phyloP scores from a whole-genome alignment of 805 yeast genomes.

The Candida qinlingensis region DNA sequence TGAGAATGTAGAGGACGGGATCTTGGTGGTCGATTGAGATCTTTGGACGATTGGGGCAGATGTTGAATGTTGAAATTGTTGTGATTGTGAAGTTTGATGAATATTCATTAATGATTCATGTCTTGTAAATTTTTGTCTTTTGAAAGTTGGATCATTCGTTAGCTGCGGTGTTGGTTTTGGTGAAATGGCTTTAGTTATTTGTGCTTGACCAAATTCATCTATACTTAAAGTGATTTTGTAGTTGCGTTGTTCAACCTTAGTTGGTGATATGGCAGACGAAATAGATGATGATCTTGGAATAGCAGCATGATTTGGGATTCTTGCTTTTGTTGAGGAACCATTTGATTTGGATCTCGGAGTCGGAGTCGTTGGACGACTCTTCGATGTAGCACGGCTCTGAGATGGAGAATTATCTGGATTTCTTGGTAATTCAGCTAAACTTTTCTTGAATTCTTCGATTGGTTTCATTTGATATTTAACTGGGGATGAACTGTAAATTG shows the following conservation, averaged over 20 bases:
- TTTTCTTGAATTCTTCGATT: conserved; percentile 14
- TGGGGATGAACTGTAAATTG: conserved; percentile 19
- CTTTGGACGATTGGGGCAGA: conserved; percentile 6
- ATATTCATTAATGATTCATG: conserved; percentile 17
- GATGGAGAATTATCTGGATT: conserved; percentile 22
- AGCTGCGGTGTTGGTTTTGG: conserved; percentile 1
- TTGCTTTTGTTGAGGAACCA: neutral
- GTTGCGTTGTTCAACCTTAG: neutral
- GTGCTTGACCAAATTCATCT: conserved; percentile 25
- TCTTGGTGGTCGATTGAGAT: conserved; percentile 12
- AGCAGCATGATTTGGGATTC: neutral
- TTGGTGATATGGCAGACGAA: neutral
- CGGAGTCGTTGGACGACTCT: conserved; percentile 8
- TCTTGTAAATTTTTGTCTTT: conserved; percentile 14
- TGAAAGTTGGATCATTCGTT: neutral
- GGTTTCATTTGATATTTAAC: conserved; percentile 23
- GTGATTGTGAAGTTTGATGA: conserved; percentile 4
- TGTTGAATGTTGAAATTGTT: neutral
- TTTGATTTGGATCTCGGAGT: neutral
- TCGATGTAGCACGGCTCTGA: conserved; percentile 4
- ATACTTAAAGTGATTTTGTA: conserved; percentile 16
- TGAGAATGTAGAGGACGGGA: conserved; percentile 10
- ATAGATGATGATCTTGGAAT: neutral
- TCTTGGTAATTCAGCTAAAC: conserved; percentile 12
- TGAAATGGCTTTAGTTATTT: conserved; percentile 11